These are phyloP conservation scores for Aureobasidium sp. DNA, from an alignment of 2,329 filamentous ascomycete species.

Conservation along the genomic window DNA sequence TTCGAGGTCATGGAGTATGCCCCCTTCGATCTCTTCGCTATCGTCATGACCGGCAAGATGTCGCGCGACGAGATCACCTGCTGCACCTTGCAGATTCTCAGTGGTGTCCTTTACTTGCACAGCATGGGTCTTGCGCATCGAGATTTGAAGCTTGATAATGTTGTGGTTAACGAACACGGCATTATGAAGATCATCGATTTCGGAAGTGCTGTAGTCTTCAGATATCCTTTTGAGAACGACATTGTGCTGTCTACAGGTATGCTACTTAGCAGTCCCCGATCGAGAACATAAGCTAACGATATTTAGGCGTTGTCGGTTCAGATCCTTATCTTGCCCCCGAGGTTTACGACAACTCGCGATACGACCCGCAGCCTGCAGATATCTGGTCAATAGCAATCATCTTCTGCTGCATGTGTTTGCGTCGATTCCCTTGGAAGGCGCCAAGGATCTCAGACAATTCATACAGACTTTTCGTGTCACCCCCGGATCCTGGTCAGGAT, in stretches of 20 bases:
- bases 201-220: slow-evolving; percentile 92
- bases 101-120: slow-evolving; percentile 89
- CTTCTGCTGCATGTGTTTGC: slow-evolving; percentile 95
- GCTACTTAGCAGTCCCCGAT: slow-evolving; percentile 25
- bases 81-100: slow-evolving; percentile 88
- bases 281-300: slow-evolving; percentile 19
- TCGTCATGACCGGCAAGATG: slow-evolving; percentile 99
- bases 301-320: slow-evolving; percentile 66
- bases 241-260: slow-evolving; percentile 73
- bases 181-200: slow-evolving; percentile 99
- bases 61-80: slow-evolving; percentile 82
- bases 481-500: slow-evolving; percentile 63
- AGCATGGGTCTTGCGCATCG: slow-evolving; percentile 91
- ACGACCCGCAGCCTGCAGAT: slow-evolving; percentile 88
- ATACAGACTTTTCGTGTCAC: slow-evolving; percentile 83
- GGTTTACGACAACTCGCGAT: slow-evolving; percentile 88
- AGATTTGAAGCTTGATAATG: slow-evolving; percentile 94
- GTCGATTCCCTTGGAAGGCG: slow-evolving; percentile 95
- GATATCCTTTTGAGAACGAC: slow-evolving; percentile 92
- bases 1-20: slow-evolving; percentile 99
- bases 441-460: slow-evolving; percentile 88
- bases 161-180: slow-evolving; percentile 89
- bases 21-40: slow-evolving; percentile 91
- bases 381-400: slow-evolving; percentile 99
- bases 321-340: slow-evolving; percentile 96